Conservation (phyloP, 2,329 filamentous ascomycete species). For the Ophiostoma piceae region DNA sequence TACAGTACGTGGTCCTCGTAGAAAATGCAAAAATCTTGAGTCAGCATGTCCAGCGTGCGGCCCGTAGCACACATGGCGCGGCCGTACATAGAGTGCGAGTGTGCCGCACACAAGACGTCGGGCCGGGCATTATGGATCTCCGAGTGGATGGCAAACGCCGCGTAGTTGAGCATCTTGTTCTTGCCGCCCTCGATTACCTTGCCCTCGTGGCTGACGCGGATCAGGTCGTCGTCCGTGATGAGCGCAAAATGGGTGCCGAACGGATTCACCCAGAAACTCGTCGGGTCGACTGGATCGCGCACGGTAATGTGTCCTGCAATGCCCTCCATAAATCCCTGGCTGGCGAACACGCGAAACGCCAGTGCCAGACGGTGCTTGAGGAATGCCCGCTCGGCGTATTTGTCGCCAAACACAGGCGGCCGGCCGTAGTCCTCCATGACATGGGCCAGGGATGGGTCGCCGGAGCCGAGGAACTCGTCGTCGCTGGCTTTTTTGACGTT, state of each 20-base stretch:
- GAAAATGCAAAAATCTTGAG: conserved; percentile 51
- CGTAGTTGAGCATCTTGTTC: conserved; percentile 49
- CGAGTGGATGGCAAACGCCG: conserved; percentile 55
- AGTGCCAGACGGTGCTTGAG: conserved; percentile 46
- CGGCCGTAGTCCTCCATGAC: conserved; percentile 23
- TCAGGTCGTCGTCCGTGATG: conserved; percentile 53
- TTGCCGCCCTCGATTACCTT: conserved; percentile 44
- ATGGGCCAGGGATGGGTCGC: conserved; percentile 26
- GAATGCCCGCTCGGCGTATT: conserved; percentile 39
- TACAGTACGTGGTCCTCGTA: conserved; percentile 55
- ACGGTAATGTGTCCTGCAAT: conserved; percentile 58
- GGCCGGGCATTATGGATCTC: conserved; percentile 52
- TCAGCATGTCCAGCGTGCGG: conserved; percentile 54
- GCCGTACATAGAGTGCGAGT: conserved; percentile 51
- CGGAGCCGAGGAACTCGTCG: conserved; percentile 18
- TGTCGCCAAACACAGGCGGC: conserved; percentile 27
- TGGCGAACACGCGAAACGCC: conserved; percentile 57
- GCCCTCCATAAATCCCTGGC: conserved; percentile 56
- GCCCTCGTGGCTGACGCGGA: conserved; percentile 51
- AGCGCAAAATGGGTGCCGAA: conserved; percentile 53
- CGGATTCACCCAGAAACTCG: conserved; percentile 59
- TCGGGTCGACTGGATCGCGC: conserved; percentile 50
- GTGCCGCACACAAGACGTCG: conserved; percentile 54
- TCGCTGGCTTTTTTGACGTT: background rate
- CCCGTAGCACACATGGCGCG: conserved; percentile 55